Conservation (phyloP, 2,329 filamentous ascomycete species). For the Colletotrichum sp. region DNA sequence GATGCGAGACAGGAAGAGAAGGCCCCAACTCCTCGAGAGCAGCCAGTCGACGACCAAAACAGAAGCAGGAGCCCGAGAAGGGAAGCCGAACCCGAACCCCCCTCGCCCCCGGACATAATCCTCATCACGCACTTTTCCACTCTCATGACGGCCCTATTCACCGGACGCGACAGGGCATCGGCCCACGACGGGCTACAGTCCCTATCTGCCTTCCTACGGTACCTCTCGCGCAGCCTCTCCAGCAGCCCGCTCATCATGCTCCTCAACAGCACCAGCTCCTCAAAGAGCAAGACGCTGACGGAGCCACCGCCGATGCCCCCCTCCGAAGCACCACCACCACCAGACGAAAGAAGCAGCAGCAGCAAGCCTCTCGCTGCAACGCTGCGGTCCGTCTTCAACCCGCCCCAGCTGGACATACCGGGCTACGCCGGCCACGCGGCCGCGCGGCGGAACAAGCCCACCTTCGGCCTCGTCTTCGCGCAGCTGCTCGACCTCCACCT, state of each 20-base stretch:
- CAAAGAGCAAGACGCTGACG: not conserved
- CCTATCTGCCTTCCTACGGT: conserved; percentile 52
- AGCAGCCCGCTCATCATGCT: conserved; percentile 56
- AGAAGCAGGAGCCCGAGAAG: not conserved
- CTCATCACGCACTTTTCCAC: conserved; percentile 60
- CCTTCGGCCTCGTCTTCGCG: conserved; percentile 59
- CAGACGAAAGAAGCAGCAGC: not conserved
- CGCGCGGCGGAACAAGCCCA: conserved; percentile 47
- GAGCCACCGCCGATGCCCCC: not conserved
- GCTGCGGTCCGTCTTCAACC: conserved; percentile 56
- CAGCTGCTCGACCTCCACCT: conserved; percentile 62
- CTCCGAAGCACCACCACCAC: not conserved
- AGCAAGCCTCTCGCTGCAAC: conserved; percentile 42
- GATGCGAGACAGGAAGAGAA: not conserved
- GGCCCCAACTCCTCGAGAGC: not conserved
- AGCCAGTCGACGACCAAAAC: too few relatives aligned
- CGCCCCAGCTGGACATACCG: conserved; percentile 27
- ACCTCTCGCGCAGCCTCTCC: conserved; percentile 45
- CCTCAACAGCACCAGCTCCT: conserved; percentile 54
- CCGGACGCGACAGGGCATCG: conserved; percentile 46
- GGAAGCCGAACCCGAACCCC: not conserved
- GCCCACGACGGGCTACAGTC: conserved; percentile 55
- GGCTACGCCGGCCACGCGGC: conserved; percentile 24
- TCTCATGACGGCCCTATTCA: conserved; percentile 58
- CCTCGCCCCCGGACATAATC: conserved; percentile 48